These are phyloP conservation scores for Penicillium brasilianum DNA, from an alignment of 2,329 filamentous ascomycete species.

Conservation along the genomic window DNA sequence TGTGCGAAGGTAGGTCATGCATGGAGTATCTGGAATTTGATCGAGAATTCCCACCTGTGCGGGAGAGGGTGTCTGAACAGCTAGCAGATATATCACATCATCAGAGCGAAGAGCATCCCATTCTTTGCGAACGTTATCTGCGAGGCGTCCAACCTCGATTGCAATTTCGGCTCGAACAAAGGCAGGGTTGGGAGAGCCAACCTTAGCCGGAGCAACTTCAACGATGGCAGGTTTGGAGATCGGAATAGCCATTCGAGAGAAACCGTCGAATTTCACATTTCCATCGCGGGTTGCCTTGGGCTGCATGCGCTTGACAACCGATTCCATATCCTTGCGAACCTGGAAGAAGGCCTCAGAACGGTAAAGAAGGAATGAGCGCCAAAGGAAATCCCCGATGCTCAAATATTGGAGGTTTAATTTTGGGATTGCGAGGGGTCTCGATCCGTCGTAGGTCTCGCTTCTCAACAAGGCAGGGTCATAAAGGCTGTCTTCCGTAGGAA, in stretches of 20 bases:
- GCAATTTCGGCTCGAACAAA: conserved; percentile 84
- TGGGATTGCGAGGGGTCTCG: conserved; percentile 83
- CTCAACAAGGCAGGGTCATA: conserved; percentile 80
- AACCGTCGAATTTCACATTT: conserved; percentile 74
- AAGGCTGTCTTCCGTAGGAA: conserved; percentile 81
- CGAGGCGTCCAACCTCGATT: conserved; percentile 80
- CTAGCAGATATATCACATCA: conserved; percentile 87
- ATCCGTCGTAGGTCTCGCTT: conserved; percentile 86
- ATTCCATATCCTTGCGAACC: conserved; percentile 88
- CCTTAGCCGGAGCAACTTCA: conserved; percentile 79
- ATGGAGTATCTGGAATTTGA: conserved; percentile 59
- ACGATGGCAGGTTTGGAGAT: conserved; percentile 85
- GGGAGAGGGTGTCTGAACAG: conserved; percentile 66
- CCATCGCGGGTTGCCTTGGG: conserved; percentile 69
- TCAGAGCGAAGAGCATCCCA: conserved; percentile 88
- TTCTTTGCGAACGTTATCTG: conserved; percentile 75
- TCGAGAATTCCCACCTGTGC: conserved; percentile 29
- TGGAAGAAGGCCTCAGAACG: conserved; percentile 91
- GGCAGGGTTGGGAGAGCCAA: conserved; percentile 83
- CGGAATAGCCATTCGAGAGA: conserved; percentile 88
- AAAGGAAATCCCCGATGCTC: conserved; percentile 94
- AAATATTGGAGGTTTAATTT: conserved; percentile 96
- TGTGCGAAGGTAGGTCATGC: conserved; percentile 73
- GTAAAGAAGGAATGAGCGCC: conserved; percentile 88
- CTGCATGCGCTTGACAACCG: conserved; percentile 76